Percentiles rank a stretch among this genome's conserved stretches.
Conservation (phyloP, 2,329 filamentous ascomycete genomes). For the Colletotrichum gigasporum region DNA sequence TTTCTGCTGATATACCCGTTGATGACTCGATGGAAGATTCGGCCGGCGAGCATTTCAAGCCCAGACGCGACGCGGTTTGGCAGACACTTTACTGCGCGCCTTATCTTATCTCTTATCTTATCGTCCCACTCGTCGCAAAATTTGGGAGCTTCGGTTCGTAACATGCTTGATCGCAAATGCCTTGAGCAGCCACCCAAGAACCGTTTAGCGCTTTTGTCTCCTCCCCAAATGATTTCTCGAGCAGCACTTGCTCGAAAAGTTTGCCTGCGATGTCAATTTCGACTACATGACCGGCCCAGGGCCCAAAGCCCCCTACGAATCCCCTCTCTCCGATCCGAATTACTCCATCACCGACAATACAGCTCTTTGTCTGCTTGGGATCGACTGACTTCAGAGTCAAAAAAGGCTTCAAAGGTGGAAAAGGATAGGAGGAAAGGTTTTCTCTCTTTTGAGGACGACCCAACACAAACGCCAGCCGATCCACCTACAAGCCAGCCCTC, state of each 20-base stretch:
- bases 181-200: not conserved
- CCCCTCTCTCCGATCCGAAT: not conserved
- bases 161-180: not conserved
- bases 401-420: not conserved
- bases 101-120: conserved; percentile 35
- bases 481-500: not conserved
- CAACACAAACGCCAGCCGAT: not conserved
- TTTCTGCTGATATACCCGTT: no score
- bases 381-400: not conserved
- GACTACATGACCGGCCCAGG: conserved; percentile 34
- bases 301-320: conserved; percentile 10
- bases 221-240: conserved; percentile 46
- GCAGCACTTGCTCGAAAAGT: conserved; percentile 43
- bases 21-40: no score
- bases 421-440: not conserved
- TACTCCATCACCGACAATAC: conserved; percentile 15
- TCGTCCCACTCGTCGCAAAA: conserved; percentile 24
- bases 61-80: conserved; percentile 21
- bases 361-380: conserved; percentile 24
- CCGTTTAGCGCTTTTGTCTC: conserved; percentile 10
- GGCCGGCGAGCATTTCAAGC: no score
- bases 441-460: not conserved
- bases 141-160: conserved; percentile 16
- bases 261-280: conserved; percentile 45
- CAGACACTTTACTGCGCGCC: conserved; percentile 16